These are phyloP conservation scores for Candida bentonensis DNA, from an alignment of 805 yeast genomes.

Conservation along the genomic window DNA sequence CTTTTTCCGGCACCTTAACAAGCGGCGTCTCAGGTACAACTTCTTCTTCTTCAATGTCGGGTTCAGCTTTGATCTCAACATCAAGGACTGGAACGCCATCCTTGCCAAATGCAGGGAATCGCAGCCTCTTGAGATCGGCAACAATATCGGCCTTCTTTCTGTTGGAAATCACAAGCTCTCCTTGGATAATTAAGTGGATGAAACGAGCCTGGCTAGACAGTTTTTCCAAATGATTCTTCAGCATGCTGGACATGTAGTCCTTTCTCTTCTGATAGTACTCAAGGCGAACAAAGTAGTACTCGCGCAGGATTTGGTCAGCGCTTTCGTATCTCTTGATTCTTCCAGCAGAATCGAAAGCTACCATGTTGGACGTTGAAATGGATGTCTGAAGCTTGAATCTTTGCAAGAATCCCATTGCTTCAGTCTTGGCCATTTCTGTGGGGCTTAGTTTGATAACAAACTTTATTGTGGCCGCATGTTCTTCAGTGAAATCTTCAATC, in stretches of 20 bases:
- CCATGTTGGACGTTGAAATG: slow-evolving; percentile 74
- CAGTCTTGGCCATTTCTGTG: slow-evolving; percentile 75
- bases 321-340: slow-evolving; percentile 69
- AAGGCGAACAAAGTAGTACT: slow-evolving; percentile 73
- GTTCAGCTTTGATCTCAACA: slow-evolving; percentile 27
- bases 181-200: slow-evolving; percentile 77
- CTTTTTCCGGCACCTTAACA: slow-evolving; percentile 33
- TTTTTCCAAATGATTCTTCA: slow-evolving; percentile 63
- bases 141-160: slow-evolving; percentile 54
- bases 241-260: slow-evolving; percentile 54
- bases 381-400: slow-evolving; percentile 64
- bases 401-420: slow-evolving; percentile 63
- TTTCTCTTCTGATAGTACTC: slow-evolving; percentile 87
- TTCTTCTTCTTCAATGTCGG: slow-evolving; percentile 20
- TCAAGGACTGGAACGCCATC: slow-evolving; percentile 47
- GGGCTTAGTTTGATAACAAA: slow-evolving; percentile 62
- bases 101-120: slow-evolving; percentile 63
- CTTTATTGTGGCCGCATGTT: slow-evolving; percentile 69
- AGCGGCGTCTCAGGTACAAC: slow-evolving; percentile 20
- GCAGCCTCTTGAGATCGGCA: slow-evolving; percentile 42
- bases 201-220: slow-evolving; percentile 78
- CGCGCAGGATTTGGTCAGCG: slow-evolving; percentile 65
- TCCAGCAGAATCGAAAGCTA: slow-evolving; percentile 84
- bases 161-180: slow-evolving; percentile 55
- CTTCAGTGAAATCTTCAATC: slow-evolving; percentile 92